Percentiles rank a stretch among this genome's conserved stretches.
Evolutionary conservation across 305 asterid genomes (phyloP).

Genomic region (Striga hermonthica): DNA sequence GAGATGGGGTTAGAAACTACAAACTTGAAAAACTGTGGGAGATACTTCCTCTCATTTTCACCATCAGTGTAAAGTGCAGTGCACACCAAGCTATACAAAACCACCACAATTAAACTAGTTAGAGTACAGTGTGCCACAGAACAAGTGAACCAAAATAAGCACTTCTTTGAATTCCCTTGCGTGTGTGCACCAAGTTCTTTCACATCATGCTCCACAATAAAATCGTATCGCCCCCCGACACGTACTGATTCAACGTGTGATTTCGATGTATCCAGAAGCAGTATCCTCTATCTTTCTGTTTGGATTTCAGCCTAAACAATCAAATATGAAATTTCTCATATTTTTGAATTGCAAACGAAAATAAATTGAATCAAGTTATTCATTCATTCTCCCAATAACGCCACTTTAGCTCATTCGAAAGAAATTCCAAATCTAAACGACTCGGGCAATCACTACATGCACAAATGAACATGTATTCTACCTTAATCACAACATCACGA

Average conservation of each 20-base stretch:
- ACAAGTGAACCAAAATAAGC: neutral
- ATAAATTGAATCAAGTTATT: neutral
- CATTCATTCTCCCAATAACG: neutral
- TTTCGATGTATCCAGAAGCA: conserved; percentile 88
- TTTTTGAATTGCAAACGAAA: conserved; percentile 17
- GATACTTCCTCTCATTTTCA: conserved; percentile 87
- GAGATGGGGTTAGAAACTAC: conserved; percentile 94
- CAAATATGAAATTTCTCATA: conserved; percentile 21
- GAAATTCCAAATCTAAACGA: conserved; percentile 1
- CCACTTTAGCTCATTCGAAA: conserved; percentile 14
- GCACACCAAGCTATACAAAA: conserved; percentile 74
- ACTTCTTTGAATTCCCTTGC: conserved; percentile 44
- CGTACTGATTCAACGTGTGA: conserved; percentile 90
- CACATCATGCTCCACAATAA: conserved; percentile 98
- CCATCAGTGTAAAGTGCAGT: conserved; percentile 91
- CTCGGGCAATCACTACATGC: too few relatives aligned
- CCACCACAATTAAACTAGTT: conserved; percentile 28
- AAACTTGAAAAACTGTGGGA: conserved; percentile 96
- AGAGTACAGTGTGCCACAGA: conserved; percentile 15
- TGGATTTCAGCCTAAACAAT: conserved; percentile 86
- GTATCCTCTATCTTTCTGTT: conserved; percentile 90
- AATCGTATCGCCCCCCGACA: conserved; percentile 95
- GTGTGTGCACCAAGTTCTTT: conserved; percentile 99
- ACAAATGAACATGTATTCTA: conserved; percentile 28
- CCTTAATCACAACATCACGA: conserved; percentile 88